Evolutionary conservation across 129 eudicot species (phyloP).

Genomic region (Glebionis coronaria): DNA sequence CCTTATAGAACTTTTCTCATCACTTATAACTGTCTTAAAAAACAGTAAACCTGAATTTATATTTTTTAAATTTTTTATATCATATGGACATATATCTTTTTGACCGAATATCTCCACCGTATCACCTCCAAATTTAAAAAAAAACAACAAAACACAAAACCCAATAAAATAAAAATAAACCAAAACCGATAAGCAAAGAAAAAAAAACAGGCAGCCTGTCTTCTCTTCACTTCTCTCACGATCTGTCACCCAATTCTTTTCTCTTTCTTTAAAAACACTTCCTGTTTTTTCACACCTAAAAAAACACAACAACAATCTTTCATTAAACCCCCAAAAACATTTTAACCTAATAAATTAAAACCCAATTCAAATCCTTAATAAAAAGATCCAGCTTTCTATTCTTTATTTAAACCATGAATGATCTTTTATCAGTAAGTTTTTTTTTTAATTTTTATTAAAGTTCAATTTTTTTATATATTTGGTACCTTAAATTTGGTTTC

Average conservation of each 20-base stretch:
- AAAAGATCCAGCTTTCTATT: conserved; percentile 26
- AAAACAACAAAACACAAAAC: too few relatives aligned
- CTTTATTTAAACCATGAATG: conserved; percentile 47
- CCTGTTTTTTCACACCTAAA: conserved; percentile 14
- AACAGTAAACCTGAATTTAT: too few relatives aligned
- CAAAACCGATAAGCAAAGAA: too few relatives aligned
- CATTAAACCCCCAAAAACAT: too few relatives aligned
- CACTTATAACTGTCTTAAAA: too few relatives aligned
- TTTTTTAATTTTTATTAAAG: background rate
- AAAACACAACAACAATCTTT: conserved; percentile 14
- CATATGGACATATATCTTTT: too few relatives aligned
- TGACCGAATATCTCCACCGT: too few relatives aligned
- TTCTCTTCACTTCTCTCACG: conserved; percentile 25
- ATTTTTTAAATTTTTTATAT: too few relatives aligned
- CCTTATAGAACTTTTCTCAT: too few relatives aligned
- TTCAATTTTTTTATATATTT: background rate
- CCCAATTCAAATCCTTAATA: conserved; percentile 16
- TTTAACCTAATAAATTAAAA: conserved; percentile 10
- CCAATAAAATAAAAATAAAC: too few relatives aligned
- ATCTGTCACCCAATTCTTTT: conserved; percentile 35
- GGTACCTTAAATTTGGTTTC: background rate
- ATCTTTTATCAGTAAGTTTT: conserved; percentile 62
- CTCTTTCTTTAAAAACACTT: conserved; percentile 13
- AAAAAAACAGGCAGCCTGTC: conserved; percentile 16
- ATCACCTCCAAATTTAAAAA: too few relatives aligned